Conservation (phyloP, 75 land plant genomes). For the Pseudotsuga menziesii region DNA sequence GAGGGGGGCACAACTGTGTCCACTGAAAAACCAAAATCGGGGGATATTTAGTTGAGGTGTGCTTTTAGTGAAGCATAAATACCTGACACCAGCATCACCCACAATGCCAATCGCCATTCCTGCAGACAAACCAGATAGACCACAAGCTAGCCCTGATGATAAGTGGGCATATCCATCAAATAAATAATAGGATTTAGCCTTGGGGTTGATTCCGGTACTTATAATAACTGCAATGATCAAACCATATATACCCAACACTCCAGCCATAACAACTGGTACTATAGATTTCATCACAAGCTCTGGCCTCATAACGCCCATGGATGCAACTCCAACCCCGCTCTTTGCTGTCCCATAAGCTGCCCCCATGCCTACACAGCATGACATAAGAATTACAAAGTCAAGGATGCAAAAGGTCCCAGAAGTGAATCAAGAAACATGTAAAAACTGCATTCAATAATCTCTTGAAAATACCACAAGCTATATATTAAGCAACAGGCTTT, state of each 20-base stretch:
- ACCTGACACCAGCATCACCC: constrained; percentile 65
- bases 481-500: not conserved
- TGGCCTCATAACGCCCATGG: constrained; percentile 79
- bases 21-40: not conserved
- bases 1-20: not conserved
- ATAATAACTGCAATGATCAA: constrained; percentile 71
- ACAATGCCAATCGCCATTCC: constrained; percentile 68
- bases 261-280: constrained; percentile 81
- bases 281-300: constrained; percentile 82
- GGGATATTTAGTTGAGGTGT: not conserved
- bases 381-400: not conserved
- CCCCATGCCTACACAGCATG: constrained; percentile 51
- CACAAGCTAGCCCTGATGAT: constrained; percentile 62
- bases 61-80: not conserved
- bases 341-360: constrained; percentile 70
- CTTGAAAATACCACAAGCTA: not conserved
- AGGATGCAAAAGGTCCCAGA: not conserved
- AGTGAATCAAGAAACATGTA: not conserved
- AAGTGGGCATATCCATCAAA: constrained; percentile 57
- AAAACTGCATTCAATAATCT: not conserved
- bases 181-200: constrained; percentile 36
- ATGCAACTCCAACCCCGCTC: constrained; percentile 77
- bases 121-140: constrained; percentile 61
- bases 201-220: constrained; percentile 58
- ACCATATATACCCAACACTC: constrained; percentile 74